Evolutionary conservation across 768 basidiomycete genomes (phyloP).

Genomic region (Leucocoprinus birnbaumii): DNA sequence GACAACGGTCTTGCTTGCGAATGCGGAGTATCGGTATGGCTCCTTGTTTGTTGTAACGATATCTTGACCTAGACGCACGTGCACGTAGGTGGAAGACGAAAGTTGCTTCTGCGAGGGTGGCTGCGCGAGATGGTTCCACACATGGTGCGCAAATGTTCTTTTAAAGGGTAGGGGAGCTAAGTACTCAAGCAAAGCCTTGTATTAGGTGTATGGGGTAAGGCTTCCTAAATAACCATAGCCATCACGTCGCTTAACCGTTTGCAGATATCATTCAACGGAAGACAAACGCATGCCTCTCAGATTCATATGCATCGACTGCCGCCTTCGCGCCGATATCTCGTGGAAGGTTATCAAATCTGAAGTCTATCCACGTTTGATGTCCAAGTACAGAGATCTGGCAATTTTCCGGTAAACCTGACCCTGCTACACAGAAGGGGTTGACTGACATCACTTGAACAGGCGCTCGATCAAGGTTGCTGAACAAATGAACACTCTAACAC

Average conservation of each 20-base stretch:
- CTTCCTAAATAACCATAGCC: background rate
- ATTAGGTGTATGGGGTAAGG: conserved; percentile 60
- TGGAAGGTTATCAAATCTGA: conserved; percentile 69
- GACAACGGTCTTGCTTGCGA: conserved; percentile 60
- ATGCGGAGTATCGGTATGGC: conserved; percentile 57
- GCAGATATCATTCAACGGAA: conserved; percentile 58
- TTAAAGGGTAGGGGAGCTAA: background rate
- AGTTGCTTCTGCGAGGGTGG: conserved; percentile 64
- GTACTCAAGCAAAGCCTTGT: background rate
- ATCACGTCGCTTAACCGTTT: background rate
- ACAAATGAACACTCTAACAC: conserved; percentile 36
- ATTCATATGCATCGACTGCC: conserved; percentile 78
- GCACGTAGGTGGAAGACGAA: conserved; percentile 54
- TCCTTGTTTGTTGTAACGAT: background rate
- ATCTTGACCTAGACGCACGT: too few relatives aligned
- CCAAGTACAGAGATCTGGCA: conserved; percentile 66
- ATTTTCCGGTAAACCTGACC: conserved; percentile 53
- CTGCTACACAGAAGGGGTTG: background rate
- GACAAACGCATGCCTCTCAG: conserved; percentile 57
- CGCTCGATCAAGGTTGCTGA: conserved; percentile 73
- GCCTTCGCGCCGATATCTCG: conserved; percentile 58
- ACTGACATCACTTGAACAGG: conserved; percentile 27
- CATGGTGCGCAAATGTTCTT: conserved; percentile 49
- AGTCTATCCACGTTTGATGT: conserved; percentile 54
- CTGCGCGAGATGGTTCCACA: conserved; percentile 74